Percentiles rank a stretch among this genome's conserved stretches.
Evolutionary conservation across 345 rosid genomes (phyloP).

Genomic region (Populus alba): DNA sequence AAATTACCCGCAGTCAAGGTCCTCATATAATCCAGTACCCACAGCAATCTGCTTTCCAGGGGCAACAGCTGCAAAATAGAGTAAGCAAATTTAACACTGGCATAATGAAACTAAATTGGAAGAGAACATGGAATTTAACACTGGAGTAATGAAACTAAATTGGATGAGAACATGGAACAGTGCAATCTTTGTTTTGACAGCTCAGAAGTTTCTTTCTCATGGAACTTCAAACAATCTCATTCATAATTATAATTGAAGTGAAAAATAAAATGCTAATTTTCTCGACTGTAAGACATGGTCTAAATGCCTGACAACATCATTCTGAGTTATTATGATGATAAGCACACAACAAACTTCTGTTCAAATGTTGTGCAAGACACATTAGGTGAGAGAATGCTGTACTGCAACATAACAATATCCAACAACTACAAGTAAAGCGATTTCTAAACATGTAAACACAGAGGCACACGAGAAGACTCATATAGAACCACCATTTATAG

Average conservation of each 20-base stretch:
- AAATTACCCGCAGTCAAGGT: constrained; percentile 67
- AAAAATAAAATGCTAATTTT: background rate
- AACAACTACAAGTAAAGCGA: background rate
- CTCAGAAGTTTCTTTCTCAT: background rate
- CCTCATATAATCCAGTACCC: constrained; percentile 77
- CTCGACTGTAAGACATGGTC: background rate
- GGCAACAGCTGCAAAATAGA: constrained; percentile 47
- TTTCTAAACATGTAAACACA: background rate
- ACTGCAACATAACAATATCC: constrained; percentile 1
- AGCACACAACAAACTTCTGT: background rate
- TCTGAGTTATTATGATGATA: background rate
- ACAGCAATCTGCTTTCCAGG: constrained; percentile 74
- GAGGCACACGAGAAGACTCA: background rate
- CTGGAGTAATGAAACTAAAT: background rate
- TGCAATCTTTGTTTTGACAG: background rate
- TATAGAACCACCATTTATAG: background rate
- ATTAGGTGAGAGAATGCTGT: background rate
- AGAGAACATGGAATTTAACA: background rate
- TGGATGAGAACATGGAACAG: background rate
- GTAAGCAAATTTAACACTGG: background rate
- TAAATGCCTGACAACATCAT: background rate
- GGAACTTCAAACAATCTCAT: background rate
- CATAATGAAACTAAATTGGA: background rate
- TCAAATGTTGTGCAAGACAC: background rate
- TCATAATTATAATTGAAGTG: background rate